Evolutionary conservation across 768 basidiomycete genomes (phyloP), one percentile per base, ranked within the genome.

Genomic region (Hirschioporus abietinus): DNA sequence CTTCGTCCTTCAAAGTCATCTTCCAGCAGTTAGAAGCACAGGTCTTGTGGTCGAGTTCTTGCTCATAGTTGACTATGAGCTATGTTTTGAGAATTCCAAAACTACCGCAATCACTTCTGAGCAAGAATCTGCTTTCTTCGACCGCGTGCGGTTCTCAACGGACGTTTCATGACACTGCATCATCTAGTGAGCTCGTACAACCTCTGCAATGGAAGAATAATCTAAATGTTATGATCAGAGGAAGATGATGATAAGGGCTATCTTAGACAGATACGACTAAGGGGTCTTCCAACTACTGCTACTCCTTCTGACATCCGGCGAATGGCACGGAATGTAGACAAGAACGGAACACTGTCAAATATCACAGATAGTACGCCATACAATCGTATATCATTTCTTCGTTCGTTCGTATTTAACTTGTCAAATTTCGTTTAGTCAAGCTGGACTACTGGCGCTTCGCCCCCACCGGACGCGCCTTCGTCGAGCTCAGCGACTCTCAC

Each of bases 361-460:
- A 78, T 88, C 34, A 74, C 78, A 7, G 77, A 86, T 68, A 79
- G 84, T 84, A 67, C 23, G 75, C 68, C 23, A 3, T 34, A 7
- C 9, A 25, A 4, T 34, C 20, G 24, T 61, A 15, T 20, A 25
- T 61, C 30, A 59, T 7, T 24, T 9, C 60, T 61, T 24, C n/a
- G n/a, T n/a, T n/a, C n/a, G n/a, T n/a, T 61, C 20, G 12, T 12
- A 34, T 15, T 67, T 17, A 65, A 23, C 63, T 23, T 30, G 25
- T 24, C 15, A 26, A 58, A 42, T 24, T 61, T 18, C 23, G 17
- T 18, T 9, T 18, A 91, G 90, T 88, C 26, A 78, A 82, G 23
- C 71, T 91, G 30, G 79, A 87, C 64, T 90, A 93, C 70, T 70
- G 79, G 52, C 82, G 82, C 64, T 90, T 90, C 75, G 72, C 76